Evolutionary conservation across 228 moss, liverwort and hornwort species (phyloP), one percentile per base, ranked within the genome.

Genomic region (Sphagnum fallax): DNA sequence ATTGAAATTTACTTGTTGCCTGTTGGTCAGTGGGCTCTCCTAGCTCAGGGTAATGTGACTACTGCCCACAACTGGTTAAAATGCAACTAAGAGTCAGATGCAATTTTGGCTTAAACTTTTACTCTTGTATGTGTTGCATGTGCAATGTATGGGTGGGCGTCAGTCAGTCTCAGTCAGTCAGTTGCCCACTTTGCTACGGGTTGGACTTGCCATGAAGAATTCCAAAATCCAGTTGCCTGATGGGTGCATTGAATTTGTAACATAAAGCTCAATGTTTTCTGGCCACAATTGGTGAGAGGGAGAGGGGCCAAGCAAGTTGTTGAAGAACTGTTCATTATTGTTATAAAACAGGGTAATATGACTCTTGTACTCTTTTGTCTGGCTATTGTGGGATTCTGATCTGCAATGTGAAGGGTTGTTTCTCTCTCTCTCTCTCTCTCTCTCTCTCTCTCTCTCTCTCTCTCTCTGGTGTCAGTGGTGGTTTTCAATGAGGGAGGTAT

Each of bases 61-160:
- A 74, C 76, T 32, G 32, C 32, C 32, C 32, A 32, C 32, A 32
- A 32, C 32, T 1, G 2, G 32, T 32, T 32, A 2, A 32, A 32
- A 32, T 32, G 32, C 32, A 32, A 32, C 72, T 75, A 77, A 78
- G 76, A 82, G 78, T 73, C 82, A 72, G 73, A 81, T 84, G 82
- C 90, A 81, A 80, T 87, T 90, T 90, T 84, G 80, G 80, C 84
- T 84, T 66, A 76, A 75, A 59, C 67, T 65, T 71, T 77, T 73
- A 80, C 75, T 74, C 80, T 73, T 67, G 75, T 75, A 81, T 82
- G 82, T 83, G 82, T 82, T 82, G 83, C 82, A 86, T 32, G 32
- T 32, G 32, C 32, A 32, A 2, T 32, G 32, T 32, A 32, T 32
- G 32, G 2, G 32, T 80, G 86, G 82, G 82, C 73, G 65, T 65